A percentile compares a stretch with the other conserved stretches of the same genome.
These are phyloP conservation scores for Neurospora sp. DNA, from an alignment of 495 filamentous ascomycete genomes.

Conservation along the genomic window DNA sequence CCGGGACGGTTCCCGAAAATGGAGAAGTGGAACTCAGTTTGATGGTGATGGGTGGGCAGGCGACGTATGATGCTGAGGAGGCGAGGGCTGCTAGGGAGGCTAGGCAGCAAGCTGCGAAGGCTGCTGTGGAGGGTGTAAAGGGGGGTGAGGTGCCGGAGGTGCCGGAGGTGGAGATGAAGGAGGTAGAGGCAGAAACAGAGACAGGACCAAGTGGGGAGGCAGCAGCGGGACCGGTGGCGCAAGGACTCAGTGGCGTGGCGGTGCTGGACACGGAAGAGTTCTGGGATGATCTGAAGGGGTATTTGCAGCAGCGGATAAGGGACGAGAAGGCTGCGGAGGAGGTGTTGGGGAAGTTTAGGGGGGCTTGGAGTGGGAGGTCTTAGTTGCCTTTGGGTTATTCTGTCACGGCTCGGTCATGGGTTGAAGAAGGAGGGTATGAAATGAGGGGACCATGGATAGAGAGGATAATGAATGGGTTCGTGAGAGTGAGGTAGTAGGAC, in stretches of 20 bases:
- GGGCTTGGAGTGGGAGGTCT: conserved; percentile 45
- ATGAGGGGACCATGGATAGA: background rate
- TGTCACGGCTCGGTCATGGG: too few relatives aligned
- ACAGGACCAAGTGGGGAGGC: conserved; percentile 10
- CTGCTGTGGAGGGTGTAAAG: too few relatives aligned
- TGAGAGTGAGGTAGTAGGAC: background rate
- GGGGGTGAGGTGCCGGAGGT: background rate
- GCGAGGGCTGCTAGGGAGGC: background rate
- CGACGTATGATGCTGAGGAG: background rate
- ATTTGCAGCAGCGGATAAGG: conserved; percentile 64
- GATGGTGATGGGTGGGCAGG: conserved; percentile 73
- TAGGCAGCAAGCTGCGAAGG: background rate
- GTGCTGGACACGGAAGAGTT: conserved; percentile 64
- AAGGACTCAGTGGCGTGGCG: conserved; percentile 43
- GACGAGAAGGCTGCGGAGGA: conserved; percentile 59
- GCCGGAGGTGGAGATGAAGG: background rate
- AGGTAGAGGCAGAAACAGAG: background rate
- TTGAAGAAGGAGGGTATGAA: background rate
- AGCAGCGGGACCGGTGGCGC: conserved; percentile 31
- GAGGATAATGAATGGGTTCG: background rate
- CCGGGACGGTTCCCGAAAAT: conserved; percentile 6
- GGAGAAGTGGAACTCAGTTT: conserved; percentile 59
- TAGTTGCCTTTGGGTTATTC: background rate
- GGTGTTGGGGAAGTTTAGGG: conserved; percentile 55
- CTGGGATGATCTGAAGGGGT: conserved; percentile 80